Evolutionary conservation across 1,284 basidiomycete species (phyloP).

Genomic region (Cryptococcus wingfieldii): DNA sequence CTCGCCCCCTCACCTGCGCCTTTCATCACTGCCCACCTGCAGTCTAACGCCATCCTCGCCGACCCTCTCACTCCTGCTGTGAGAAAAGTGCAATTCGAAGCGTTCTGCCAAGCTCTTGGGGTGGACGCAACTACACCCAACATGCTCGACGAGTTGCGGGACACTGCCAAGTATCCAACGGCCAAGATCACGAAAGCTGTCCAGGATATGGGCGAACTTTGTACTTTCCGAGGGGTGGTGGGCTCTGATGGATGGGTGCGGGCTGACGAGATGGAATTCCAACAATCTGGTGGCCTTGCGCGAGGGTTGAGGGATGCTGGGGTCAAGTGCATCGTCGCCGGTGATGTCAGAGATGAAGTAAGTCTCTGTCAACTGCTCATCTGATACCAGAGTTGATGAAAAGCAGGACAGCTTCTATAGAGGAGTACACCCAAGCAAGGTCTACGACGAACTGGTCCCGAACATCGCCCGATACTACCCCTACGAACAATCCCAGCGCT

Average conservation of each 20-base stretch:
- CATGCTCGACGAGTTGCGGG: slow-evolving; percentile 54
- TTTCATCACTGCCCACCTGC: slow-evolving; percentile 61
- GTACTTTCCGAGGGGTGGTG: slow-evolving; percentile 65
- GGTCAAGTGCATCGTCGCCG: slow-evolving; percentile 59
- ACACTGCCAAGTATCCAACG: slow-evolving; percentile 54
- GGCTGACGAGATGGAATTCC: slow-evolving; percentile 61
- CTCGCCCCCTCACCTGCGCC: slow-evolving; percentile 58
- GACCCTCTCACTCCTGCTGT: slow-evolving; percentile 52
- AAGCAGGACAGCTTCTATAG: slow-evolving; percentile 58
- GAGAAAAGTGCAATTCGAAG: slow-evolving; percentile 60
- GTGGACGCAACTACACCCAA: slow-evolving; percentile 56
- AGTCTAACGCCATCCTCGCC: slow-evolving; percentile 68
- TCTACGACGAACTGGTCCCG: slow-evolving; percentile 54
- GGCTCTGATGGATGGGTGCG: slow-evolving; percentile 57
- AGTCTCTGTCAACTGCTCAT: neutral
- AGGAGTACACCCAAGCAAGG: slow-evolving; percentile 59
- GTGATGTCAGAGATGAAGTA: slow-evolving; percentile 71
- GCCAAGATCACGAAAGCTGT: slow-evolving; percentile 57
- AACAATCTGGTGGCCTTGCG: slow-evolving; percentile 60
- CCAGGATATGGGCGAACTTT: slow-evolving; percentile 51
- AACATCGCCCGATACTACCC: slow-evolving; percentile 64
- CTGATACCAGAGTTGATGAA: too few species aligned
- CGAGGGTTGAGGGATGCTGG: slow-evolving; percentile 57
- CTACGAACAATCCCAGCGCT: slow-evolving; percentile 50
- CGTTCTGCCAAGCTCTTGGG: slow-evolving; percentile 56